Conservation (phyloP, 2,329 filamentous ascomycete genomes). For the Orbilia javanica region DNA sequence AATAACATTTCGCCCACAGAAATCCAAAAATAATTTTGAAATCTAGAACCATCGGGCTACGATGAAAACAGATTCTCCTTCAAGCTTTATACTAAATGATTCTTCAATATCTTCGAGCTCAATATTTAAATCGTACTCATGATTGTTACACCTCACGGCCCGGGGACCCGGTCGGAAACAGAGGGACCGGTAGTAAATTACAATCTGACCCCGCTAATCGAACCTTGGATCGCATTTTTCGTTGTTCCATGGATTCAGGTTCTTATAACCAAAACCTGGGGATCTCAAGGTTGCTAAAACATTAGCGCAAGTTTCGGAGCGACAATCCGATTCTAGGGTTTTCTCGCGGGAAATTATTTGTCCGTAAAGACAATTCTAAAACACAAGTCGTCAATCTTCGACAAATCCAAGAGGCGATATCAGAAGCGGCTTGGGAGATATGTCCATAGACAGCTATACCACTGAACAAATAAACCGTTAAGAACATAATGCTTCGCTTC, state of each 20-base stretch:
- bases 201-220: too few species aligned
- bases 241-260: not conserved
- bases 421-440: too few species aligned
- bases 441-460: too few species aligned
- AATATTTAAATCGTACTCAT: not conserved
- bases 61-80: not conserved
- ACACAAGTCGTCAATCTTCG: not conserved
- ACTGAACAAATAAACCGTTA: too few species aligned
- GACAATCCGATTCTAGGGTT: not conserved
- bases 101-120: not conserved
- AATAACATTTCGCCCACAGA: constrained; percentile 19
- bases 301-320: not conserved
- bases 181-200: not conserved
- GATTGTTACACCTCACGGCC: constrained; percentile 19
- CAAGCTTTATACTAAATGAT: constrained; percentile 5
- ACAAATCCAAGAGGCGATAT: not conserved
- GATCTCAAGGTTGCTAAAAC: not conserved
- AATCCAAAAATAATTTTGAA: too few species aligned
- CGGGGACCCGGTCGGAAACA: constrained; percentile 29
- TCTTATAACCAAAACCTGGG: not conserved
- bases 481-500: too few species aligned
- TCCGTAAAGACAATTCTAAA: not conserved
- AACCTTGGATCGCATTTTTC: not conserved
- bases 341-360: constrained; percentile 5
- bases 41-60: not conserved